Percentiles rank a stretch among this genome's conserved stretches.
These are phyloP conservation scores for Coniella vitis DNA, from an alignment of 2,329 filamentous ascomycete species.

Conservation along the genomic window DNA sequence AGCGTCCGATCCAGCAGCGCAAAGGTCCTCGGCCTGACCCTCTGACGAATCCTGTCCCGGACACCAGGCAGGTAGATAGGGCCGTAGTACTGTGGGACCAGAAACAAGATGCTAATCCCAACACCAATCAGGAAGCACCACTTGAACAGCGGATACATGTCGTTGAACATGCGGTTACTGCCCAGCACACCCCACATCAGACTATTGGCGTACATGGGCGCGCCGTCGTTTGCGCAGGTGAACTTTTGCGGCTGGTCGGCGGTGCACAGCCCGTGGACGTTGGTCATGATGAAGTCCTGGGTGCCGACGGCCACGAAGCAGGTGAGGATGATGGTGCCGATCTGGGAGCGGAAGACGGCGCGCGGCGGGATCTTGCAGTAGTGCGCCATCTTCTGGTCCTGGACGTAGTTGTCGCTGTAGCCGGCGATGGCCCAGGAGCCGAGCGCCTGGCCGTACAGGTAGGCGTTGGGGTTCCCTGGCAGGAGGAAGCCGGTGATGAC, in stretches of 20 bases:
- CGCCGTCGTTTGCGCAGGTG: constrained; percentile 19
- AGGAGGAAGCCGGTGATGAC: too few species aligned
- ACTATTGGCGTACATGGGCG: constrained; percentile 25
- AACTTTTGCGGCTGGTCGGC: constrained; percentile 22
- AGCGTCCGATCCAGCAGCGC: constrained; percentile 29
- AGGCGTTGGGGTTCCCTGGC: too few species aligned
- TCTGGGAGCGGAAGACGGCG: constrained; percentile 33
- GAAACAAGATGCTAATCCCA: constrained; percentile 30
- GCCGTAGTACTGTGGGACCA: constrained; percentile 27
- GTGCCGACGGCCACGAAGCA: constrained; percentile 34
- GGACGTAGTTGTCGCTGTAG: too few species aligned
- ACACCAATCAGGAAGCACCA: constrained; percentile 38
- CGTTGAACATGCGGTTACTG: constrained; percentile 32
- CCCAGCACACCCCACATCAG: constrained; percentile 32
- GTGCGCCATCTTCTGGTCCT: too few species aligned
- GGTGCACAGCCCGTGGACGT: constrained; percentile 28
- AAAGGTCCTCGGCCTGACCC: constrained; percentile 27
- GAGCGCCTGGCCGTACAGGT: too few species aligned
- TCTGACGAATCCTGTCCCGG: constrained; percentile 24
- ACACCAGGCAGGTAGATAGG: constrained; percentile 29
- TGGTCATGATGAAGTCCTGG: constrained; percentile 35
- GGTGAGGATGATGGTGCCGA: constrained; percentile 37
- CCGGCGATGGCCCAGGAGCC: too few species aligned
- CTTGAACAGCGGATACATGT: constrained; percentile 35
- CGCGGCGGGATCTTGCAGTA: too few species aligned